These are phyloP conservation scores for Dictyostelium intermedium DNA, from an alignment of 78 protist genomes.

Conservation along the genomic window DNA sequence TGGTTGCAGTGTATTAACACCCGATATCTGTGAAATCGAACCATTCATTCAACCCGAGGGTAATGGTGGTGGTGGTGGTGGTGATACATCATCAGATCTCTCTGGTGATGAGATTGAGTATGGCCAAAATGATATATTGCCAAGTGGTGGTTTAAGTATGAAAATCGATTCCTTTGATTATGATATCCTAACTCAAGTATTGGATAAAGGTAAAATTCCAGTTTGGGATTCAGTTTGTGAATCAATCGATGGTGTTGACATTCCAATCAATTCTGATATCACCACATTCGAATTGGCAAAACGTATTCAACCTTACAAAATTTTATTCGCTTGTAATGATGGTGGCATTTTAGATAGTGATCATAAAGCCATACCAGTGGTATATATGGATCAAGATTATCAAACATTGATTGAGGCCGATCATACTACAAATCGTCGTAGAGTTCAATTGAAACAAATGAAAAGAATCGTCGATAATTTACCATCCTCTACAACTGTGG, in stretches of 20 bases:
- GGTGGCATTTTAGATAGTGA: constrained; percentile 59
- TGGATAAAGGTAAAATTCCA: constrained; percentile 68
- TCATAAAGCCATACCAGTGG: constrained; percentile 62
- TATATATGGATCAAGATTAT: constrained; percentile 53
- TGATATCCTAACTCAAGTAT: constrained; percentile 28
- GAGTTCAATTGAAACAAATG: constrained; percentile 65
- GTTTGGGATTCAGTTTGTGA: constrained; percentile 62
- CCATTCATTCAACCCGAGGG: constrained; percentile 1
- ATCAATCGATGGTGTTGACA: constrained; percentile 28
- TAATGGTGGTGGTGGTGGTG: not conserved
- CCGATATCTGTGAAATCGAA: constrained; percentile 53
- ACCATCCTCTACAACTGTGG: constrained; percentile 22
- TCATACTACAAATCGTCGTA: constrained; percentile 38
- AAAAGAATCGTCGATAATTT: constrained; percentile 48
- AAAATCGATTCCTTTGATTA: constrained; percentile 48
- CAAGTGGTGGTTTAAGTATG: constrained; percentile 45
- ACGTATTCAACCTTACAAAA: constrained; percentile 61
- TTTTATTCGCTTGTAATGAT: constrained; percentile 60
- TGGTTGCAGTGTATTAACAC: constrained; percentile 36
- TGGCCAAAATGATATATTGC: constrained; percentile 11
- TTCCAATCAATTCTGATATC: constrained; percentile 58
- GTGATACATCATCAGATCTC: not conserved
- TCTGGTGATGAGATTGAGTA: constrained; percentile 40
- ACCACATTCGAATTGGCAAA: constrained; percentile 72
- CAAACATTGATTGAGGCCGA: constrained; percentile 17